Evolutionary conservation across 495 filamentous ascomycete genomes (phyloP).

Genomic region (Penicillium turbatum): DNA sequence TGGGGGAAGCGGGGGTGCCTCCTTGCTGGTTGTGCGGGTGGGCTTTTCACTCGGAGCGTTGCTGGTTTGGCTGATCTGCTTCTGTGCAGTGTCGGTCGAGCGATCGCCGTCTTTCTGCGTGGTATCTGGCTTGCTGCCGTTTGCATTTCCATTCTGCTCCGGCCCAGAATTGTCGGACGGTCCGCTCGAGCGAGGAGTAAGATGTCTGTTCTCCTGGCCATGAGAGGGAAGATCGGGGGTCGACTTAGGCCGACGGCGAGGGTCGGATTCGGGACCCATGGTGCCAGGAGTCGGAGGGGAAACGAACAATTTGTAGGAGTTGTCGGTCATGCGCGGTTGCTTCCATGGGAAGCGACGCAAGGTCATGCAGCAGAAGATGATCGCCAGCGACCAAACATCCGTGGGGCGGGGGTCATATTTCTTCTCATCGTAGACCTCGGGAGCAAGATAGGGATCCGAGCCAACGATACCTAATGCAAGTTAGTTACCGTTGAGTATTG

Average conservation of each 20-base stretch:
- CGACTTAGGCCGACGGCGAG: conserved; percentile 39
- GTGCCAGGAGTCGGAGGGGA: conserved; percentile 60
- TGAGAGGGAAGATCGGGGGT: conserved; percentile 33
- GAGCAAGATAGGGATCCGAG: conserved; percentile 94
- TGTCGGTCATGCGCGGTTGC: conserved; percentile 83
- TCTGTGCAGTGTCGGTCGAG: conserved; percentile 22
- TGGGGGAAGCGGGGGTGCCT: conserved; percentile 40
- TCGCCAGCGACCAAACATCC: conserved; percentile 97
- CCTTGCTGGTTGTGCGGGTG: conserved; percentile 47
- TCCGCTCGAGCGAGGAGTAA: conserved; percentile 11
- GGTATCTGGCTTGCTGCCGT: conserved; percentile 11
- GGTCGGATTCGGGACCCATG: conserved; percentile 43
- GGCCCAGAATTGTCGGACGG: conserved; percentile 11
- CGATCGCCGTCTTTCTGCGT: conserved; percentile 12
- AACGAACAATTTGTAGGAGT: conserved; percentile 90
- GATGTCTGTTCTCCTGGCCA: conserved; percentile 25
- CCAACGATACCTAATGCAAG: conserved; percentile 76
- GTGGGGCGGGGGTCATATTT: conserved; percentile 93
- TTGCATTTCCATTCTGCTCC: conserved; percentile 17
- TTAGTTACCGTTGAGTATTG: background rate
- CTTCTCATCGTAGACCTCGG: conserved; percentile 91
- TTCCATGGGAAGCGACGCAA: conserved; percentile 97
- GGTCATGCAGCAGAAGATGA: conserved; percentile 99
- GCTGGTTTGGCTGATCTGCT: conserved; percentile 27
- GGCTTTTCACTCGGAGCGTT: conserved; percentile 20